Evolutionary conservation across 176 grass and related monocot species (phyloP), one percentile per base, ranked within the genome.

Genomic region (Lolium perenne): DNA sequence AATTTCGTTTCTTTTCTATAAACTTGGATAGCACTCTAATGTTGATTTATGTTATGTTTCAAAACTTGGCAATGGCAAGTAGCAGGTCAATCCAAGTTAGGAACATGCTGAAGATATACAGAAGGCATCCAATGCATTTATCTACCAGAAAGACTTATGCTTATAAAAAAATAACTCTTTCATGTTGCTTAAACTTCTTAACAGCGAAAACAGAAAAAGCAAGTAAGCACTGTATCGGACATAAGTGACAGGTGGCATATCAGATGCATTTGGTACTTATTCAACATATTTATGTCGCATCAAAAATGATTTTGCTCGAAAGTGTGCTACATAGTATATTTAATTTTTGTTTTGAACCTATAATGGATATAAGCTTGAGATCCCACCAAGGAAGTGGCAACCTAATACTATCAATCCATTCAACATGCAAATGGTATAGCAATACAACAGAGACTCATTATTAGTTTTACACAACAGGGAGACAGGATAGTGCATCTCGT

Each of bases 381-480:
- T n/a, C 46, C 45, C 29, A 16, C 61, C 80, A 82, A 70, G 47
- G 58, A 70, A 67, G 45, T 6, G 10, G 45, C 15, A 35, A 77
- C 53, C 41, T 9, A 38, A 69, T 77, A 82, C 2, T 56, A 77
- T 38, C 67, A 84, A 32, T 63, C 22, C 18, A 57, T 50, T 56
- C 22, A 17, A 80, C 84, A 66, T 18, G 26, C 49, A 65, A 51
- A 77, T 60, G 59, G 22, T 3, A 81, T 48, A 72, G 23, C 23
- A 59, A 76, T 23, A 76, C 20, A 13, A 14, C 47, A 54, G 43
- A 76, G 35, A 13, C 26, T 69, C 20, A 68, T 22, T 15, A 85
- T 81, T 48, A 81, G 18, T 67, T 75, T 85, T 40, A 49, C 18
- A 85, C 64, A 70, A 65, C 54, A 80, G 4, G 67, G 59, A 38